Evolutionary conservation across 495 filamentous ascomycete genomes (phyloP), one percentile per base, ranked within the genome.

Genomic region (Hypomontagnella monticulosa): DNA sequence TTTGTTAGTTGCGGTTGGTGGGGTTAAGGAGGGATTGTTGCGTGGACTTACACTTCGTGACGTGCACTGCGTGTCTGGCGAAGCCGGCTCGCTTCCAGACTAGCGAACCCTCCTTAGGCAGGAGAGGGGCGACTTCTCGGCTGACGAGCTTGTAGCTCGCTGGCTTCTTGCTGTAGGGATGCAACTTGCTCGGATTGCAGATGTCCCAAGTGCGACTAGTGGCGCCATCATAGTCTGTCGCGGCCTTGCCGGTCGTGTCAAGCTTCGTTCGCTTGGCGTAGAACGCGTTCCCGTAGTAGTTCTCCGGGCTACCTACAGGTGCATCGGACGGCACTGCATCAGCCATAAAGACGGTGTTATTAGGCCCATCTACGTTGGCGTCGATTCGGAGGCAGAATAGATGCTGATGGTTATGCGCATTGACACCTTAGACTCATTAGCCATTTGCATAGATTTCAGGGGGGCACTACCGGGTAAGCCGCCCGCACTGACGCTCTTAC

Each of bases 41-140:
- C 27, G 15, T 59, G 41, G n/a, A 73, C 87, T 80, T 86, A 94
- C 92, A 96, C 75, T 89, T 90, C 3, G 93, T 98, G 34, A 97
- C 93, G 69, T 94, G 91, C 0, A 98, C 87, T n/a, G 93, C 87
- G 60, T 97, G 92, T 44, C 93, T 79, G 8, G 94, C 93, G 67
- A 98, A 98, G 0, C 91, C 92, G 11, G 94, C 93, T 16, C 93
- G 86, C 76, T 97, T 97, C 93, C 93, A 97, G 32, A 96, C 93
- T 16, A 97, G 74, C 0, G 91, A 87, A 18, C 90, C 90, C 57
- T 89, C 85, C 78, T 91, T 96, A 1, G 94, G 93, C n/a, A 97
- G 79, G 3, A 97, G 78, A 4, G 75, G 73, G 0, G 94, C 89
- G 0, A 93, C 87, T 61, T 97, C 93, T 10, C 94, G 83, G 70